Evolutionary conservation across 768 basidiomycete species (phyloP), one percentile per base, ranked within the genome.

Genomic region (Macrolepiota albuminosa): DNA sequence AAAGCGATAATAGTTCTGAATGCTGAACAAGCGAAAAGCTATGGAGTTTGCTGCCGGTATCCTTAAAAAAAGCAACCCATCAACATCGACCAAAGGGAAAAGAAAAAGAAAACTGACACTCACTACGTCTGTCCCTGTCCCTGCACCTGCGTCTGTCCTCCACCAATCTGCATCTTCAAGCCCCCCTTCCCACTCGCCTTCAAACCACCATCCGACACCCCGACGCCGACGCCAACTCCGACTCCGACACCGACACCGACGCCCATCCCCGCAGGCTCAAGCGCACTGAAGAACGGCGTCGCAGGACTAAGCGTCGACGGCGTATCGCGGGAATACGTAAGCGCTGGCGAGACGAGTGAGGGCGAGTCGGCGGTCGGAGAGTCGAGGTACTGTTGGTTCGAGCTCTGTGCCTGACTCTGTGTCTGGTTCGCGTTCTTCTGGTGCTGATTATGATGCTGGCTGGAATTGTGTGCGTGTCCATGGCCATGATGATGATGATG

Each of bases 201-300:
- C n/a, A 50, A 34, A 34, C 39, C 39, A 16, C 37, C 51, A 16
- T 54, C 53, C 26, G 24, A 26, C 26, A 53, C 34, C 8, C 33
- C 45, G 10, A 46, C 45, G 0, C 24, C 24, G 24, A 46, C 31
- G 0, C 49, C 49, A 11, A 50, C 36, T 4, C 48, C 42, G 1
- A 43, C 42, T 0, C 45, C 45, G 5, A 46, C 31, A 11, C 49
- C 49, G n/a, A 50, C 33, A 2, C 51, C 29, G 14, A 21, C 54
- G 18, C 39, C 53, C 33, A 43, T 54, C 3, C 63, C 63, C n/a
- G 51, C 71, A 65, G 88, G 88, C 13, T 84, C 82, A 67, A 88
- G 87, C 8, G 83, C 81, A 31, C 82, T 81, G 71, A 88, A 85
- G 73, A 87, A 89, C 11, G 87, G 87, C 11, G 87, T 89, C 11